phyloP scores from a whole-genome alignment of 2,329 filamentous ascomycete species.

The Amesomyces nigricolor region DNA sequence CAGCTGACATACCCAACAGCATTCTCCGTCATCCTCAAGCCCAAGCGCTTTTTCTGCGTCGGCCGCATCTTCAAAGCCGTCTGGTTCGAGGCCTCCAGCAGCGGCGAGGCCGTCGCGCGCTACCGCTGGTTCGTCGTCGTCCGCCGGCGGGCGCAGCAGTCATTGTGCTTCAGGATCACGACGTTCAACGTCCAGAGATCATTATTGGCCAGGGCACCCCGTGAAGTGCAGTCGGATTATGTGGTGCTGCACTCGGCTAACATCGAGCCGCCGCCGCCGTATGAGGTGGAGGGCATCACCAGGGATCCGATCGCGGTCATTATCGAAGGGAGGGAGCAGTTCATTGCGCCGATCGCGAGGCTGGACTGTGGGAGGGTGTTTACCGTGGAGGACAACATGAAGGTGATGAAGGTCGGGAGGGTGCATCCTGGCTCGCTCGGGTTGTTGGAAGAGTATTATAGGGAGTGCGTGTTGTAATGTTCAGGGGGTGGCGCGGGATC shows the following conservation, averaged over 20 bases:
- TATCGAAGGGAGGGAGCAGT: slow-evolving; percentile 26
- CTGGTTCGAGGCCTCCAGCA: slow-evolving; percentile 26
- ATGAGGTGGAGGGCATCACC: slow-evolving; percentile 22
- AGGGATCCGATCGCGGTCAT: slow-evolving; percentile 24
- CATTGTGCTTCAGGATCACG: slow-evolving; percentile 28
- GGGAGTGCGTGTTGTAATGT: slow-evolving; percentile 17
- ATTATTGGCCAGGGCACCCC: not conserved
- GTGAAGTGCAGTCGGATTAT: slow-evolving; percentile 19
- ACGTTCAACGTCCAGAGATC: slow-evolving; percentile 16
- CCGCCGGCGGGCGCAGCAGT: slow-evolving; percentile 24
- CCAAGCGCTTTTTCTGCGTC: slow-evolving; percentile 27
- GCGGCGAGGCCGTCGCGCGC: slow-evolving; percentile 20
- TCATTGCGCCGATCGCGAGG: slow-evolving; percentile 25
- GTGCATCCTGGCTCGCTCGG: slow-evolving; percentile 22
- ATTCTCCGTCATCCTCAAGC: slow-evolving; percentile 23
- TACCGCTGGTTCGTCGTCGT: slow-evolving; percentile 29
- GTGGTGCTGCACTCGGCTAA: slow-evolving; percentile 24
- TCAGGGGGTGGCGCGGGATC: not conserved
- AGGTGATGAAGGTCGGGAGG: slow-evolving; percentile 27
- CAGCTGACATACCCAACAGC: slow-evolving; percentile 12
- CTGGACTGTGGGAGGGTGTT: slow-evolving; percentile 28
- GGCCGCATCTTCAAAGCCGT: slow-evolving; percentile 28
- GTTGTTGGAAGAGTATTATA: slow-evolving; percentile 23
- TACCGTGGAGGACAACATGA: slow-evolving; percentile 27
- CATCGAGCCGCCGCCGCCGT: slow-evolving; percentile 22